Evolutionary conservation across 1,284 basidiomycete species (phyloP), one percentile per base, ranked within the genome.

Genomic region (Sanghuangporus baumii): DNA sequence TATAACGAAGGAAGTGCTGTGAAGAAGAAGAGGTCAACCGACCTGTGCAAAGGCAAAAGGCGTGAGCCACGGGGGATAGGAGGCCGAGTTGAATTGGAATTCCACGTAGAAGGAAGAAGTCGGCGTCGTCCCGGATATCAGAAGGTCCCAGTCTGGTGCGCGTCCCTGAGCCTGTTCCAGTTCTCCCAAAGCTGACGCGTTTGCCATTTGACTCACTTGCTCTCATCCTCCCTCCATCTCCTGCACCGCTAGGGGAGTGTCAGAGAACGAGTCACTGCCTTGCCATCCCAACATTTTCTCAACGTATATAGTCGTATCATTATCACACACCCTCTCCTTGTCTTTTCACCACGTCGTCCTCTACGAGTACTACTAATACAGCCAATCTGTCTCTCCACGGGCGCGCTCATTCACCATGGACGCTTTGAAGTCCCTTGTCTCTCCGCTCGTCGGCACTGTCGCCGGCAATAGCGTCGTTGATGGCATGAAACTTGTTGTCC

Each of bases 401-500:
- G 52, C 31, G 31, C 31, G 18, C 34, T 34, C 52, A 54, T 18
- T 34, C 18, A 37, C 31, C 18, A 91, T 91, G 89, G 89, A 91
- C 78, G 85, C 82, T 66, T 78, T 91, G 76, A 90, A 87, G 78
- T 90, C 87, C 60, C 85, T 92, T 72, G 83, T 91, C 61, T 86
- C 89, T 72, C 89, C 89, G 67, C 84, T 91, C 71, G 85, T 90
- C 68, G 87, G 85, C 74, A 85, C 84, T 73, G 85, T 79, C 71
- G 87, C 84, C 65, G 81, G 86, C 67, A 88, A 86, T 50, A 88
- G 87, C 61, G 83, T 91, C 78, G 82, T 91, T 74, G 89, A 91
- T 71, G 90, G 89, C 67, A 85, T 91, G 79, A 92, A 92, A 76
- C 88, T 92, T 70, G 89, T 92, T 74, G 88, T 92, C 57, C 80